Conservation (phyloP, 495 filamentous ascomycete species). For the Parathielavia appendiculata region DNA sequence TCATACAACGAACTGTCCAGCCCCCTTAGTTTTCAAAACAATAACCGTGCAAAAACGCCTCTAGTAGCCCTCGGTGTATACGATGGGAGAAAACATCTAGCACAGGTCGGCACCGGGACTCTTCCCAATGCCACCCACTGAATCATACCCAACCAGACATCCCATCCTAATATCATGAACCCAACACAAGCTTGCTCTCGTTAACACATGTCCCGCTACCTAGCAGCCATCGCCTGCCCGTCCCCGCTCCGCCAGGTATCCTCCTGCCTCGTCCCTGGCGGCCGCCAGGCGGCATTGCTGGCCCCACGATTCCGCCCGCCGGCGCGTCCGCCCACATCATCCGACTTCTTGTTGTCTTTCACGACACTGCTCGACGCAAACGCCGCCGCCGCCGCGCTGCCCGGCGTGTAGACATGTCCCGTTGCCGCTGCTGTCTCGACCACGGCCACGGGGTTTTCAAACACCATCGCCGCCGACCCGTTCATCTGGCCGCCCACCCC, state of each 20-base stretch:
- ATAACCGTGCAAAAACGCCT: not conserved
- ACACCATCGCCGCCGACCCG: slow-evolving; percentile 25
- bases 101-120: not conserved
- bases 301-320: slow-evolving; percentile 49
- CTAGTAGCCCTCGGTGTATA: not conserved
- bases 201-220: slow-evolving; percentile 7
- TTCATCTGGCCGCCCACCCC: slow-evolving; percentile 9
- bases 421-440: slow-evolving; percentile 21
- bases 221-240: slow-evolving; percentile 7
- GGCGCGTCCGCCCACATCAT: slow-evolving; percentile 39
- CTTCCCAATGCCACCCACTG: not conserved
- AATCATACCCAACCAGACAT: slow-evolving; percentile 9
- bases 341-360: slow-evolving; percentile 56
- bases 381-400: slow-evolving; percentile 14
- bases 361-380: slow-evolving; percentile 20
- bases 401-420: slow-evolving; percentile 10
- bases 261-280: slow-evolving; percentile 71
- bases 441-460: slow-evolving; percentile 30
- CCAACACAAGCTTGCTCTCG: not conserved
- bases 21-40: not conserved
- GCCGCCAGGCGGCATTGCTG: slow-evolving; percentile 61
- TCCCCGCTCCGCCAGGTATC: slow-evolving; percentile 70
- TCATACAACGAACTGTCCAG: not conserved
- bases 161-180: not conserved
- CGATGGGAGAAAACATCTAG: too few species aligned